Evolutionary conservation across 805 yeast genomes (phyloP), one percentile per base, ranked within the genome.

Genomic region (Spathaspora passalidarum): DNA sequence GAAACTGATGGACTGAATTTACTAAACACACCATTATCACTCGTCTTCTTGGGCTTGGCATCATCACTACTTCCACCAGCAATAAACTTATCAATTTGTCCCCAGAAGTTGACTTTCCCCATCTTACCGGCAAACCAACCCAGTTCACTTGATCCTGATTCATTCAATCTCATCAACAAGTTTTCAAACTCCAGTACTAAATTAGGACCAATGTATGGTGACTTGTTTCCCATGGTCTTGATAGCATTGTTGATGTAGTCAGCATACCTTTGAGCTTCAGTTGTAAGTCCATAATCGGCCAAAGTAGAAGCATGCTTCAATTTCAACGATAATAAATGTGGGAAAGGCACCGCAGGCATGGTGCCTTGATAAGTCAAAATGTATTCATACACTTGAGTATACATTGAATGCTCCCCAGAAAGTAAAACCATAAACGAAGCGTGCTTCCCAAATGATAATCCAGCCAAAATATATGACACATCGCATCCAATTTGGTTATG

Each of bases 51-150:
- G 4, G 65, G 54, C 5, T 66, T 63, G 0, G 67, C 55, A 21
- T 72, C 70, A 29, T 86, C 96, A 10, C 34, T 17, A 29, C 13
- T 25, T 5, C 29, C 29, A 40, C 92, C 97, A 1, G 96, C 97
- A 34, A 96, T 84, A 47, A 92, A 90, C 60, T 88, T 88, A 61
- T 88, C 96, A 38, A 88, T 64, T 37, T 86, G 91, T 9, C 94
- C 92, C 96, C 96, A 88, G 43, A 88, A 71, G 53, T 80, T 82
- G 19, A 85, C 86, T 56, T 83, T 82, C 13, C 23, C 21, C 44
- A 72, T 69, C 45, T 59, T 71, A 17, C 61, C 53, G 17, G 88
- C 84, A 52, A 90, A 78, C 97, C 97, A 91, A 4, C 90, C 76
- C 23, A 79, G 76, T 37, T 76, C 79, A 18, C 57, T 60, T 21